Evolutionary conservation across 495 filamentous ascomycete genomes (phyloP).

Genomic region (Xylaria intraflava): DNA sequence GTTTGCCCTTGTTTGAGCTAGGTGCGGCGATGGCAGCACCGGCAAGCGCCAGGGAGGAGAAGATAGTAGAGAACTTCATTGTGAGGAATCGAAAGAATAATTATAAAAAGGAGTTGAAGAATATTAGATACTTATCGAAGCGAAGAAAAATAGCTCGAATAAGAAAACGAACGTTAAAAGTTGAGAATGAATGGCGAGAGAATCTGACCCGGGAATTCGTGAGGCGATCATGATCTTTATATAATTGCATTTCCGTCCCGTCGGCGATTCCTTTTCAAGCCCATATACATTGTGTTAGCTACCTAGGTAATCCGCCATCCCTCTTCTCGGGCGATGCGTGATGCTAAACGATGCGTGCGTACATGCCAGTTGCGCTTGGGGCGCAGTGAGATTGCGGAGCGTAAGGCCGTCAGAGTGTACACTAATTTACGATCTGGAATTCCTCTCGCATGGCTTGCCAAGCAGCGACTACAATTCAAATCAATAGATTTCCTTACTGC

Average conservation of each 20-base stretch:
- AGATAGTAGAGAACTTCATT: conserved; percentile 8
- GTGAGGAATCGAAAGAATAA: not conserved
- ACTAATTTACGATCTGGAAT: no score
- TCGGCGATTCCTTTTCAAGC: no score
- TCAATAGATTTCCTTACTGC: no score
- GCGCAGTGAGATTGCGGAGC: no score
- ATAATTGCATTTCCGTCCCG: not conserved
- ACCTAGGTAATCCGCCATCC: no score
- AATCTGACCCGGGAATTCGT: not conserved
- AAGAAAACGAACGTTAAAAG: not conserved
- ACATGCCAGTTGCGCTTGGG: no score
- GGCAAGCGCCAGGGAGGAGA: conserved; percentile 6
- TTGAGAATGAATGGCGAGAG: not conserved
- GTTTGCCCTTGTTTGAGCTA: not conserved
- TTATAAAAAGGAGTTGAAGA: not conserved
- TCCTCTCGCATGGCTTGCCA: no score
- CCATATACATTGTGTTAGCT: no score
- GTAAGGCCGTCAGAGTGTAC: no score
- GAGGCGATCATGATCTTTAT: not conserved
- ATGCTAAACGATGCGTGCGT: no score
- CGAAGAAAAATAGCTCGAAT: not conserved
- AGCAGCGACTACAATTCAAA: no score
- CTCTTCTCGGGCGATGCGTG: not conserved
- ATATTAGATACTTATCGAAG: not conserved
- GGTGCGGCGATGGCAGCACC: conserved; percentile 6